Base-by-base conservation (phyloP, 345 rosid species). In the Ceriops zippeliana region DNA sequence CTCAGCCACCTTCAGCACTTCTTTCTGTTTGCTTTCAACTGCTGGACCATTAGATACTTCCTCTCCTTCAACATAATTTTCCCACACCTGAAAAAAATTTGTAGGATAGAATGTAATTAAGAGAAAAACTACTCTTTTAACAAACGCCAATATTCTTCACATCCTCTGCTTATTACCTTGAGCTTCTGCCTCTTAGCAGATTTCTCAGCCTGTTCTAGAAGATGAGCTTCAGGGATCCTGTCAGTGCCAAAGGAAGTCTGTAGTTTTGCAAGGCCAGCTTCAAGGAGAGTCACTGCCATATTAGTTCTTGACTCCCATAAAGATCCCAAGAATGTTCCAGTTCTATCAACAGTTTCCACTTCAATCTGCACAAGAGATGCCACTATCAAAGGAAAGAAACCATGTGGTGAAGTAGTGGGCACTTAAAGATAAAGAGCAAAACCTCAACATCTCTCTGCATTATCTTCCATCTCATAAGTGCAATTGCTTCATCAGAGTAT, bases 391-490 rank as follows among this genome's bases (percentile, higher is more conserved):
- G 67, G 6, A 68, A 47, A n/a, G 46, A 60, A 66, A n/a, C 17
- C 7, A 27, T 21, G 58, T 58, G 62, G 53, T 7, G 56, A 26
- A 49, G 62, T 56, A 51, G 56, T 42, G 49, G 49, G 49, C 49
- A 13, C 49, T 61, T 16, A 53, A 53, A 62, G 27, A 62, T 31
- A 16, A 70, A 63, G 65, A 13, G 16, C 35, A 58, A 38, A 74
- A 90, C 99, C 91, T 92, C 99, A 58, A 91, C 98, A 58, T 95
- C 96, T 78, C 98, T 87, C 86, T 95, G 98, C 93, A 95, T 85
- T 74, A 95, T 90, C 82, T 80, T 92, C 51, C 95, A 82, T 71
- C 98, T 92, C 98, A 96, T 90, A 8, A 96, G 58, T 68, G 95
- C 86, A 80, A 92, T 87, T 46, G 98, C 99, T 75, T 96, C 99